Conservation (phyloP, 2,329 filamentous ascomycete species). For the Cytospora paraplurivora region DNA sequence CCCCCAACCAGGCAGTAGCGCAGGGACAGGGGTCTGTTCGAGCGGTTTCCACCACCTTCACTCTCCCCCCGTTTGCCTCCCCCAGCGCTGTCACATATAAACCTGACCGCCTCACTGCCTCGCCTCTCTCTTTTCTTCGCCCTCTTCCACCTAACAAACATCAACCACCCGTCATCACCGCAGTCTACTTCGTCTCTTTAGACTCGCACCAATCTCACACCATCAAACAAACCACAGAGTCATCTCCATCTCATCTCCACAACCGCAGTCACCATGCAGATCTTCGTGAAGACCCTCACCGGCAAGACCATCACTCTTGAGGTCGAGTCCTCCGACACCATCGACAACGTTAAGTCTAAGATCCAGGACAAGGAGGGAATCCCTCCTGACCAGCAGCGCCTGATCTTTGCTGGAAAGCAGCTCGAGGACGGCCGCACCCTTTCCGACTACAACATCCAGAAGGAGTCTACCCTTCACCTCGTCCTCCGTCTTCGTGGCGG, state of each 20-base stretch:
- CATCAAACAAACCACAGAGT: background rate
- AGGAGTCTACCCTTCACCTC: conserved; percentile 83
- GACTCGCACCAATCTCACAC: background rate
- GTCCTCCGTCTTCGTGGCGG: conserved; percentile 87
- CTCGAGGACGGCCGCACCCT: conserved; percentile 92
- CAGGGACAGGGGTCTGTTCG: background rate
- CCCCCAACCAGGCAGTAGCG: background rate
- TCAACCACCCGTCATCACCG: conserved; percentile 1
- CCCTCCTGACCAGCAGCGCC: conserved; percentile 90
- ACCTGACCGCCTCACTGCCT: conserved; percentile 7
- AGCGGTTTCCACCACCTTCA: conserved; percentile 3
- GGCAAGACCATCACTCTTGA: conserved; percentile 94
- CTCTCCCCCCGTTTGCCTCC: conserved; percentile 13
- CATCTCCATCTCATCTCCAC: conserved; percentile 50
- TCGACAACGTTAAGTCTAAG: conserved; percentile 96
- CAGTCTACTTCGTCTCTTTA: background rate
- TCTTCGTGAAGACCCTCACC: conserved; percentile 84
- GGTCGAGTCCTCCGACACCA: conserved; percentile 86
- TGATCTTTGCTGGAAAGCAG: conserved; percentile 97
- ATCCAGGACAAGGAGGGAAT: conserved; percentile 99
- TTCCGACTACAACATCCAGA: conserved; percentile 94
- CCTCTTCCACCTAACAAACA: conserved; percentile 8
- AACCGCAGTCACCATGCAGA: conserved; percentile 50
- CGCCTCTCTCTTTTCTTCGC: background rate
- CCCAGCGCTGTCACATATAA: conserved; percentile 10